Evolutionary conservation across 1,284 basidiomycete genomes (phyloP), one percentile per base, ranked within the genome.

Genomic region (Boletus hoseneyae): DNA sequence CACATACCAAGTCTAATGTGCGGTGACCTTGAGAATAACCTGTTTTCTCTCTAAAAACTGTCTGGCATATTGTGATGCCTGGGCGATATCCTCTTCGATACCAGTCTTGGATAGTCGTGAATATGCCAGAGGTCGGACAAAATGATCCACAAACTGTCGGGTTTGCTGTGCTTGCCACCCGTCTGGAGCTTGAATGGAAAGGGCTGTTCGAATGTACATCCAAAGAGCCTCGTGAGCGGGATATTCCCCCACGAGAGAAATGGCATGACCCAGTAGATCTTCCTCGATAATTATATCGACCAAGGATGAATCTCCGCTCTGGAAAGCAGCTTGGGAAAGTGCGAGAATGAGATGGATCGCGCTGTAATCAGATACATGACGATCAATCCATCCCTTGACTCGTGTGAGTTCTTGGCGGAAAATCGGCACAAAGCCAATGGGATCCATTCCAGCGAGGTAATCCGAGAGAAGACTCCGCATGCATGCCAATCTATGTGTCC

Each of bases 331-430:
- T 18, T 41, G 52, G 35, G 44, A 55, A 7, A 80, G 47, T n/a
- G 56, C 61, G 54, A 70, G 72, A 33, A 78, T 60, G 50, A 78
- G 77, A 56, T 85, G 76, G 33, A 80, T 72, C 3, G 83, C 79
- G 34, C 82, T 80, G 59, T 82, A 78, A 61, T 87, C 85, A 16
- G 80, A 80, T 25, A 85, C 68, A 58, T 87, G 82, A 13, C 55
- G 61, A 30, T 81, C 73, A 16, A 86, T 70, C 85, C 85, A 87
- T 41, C 54, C 52, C 21, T 65, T 69, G 19, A 75, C 56, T 13
- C 55, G 59, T 8, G 40, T 23, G 16, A 70, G 61, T 56, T 83
- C 80, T 4, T 65, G 60, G 18, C 51, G 27, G 15, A 82, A 60
- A 23, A 76, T 53, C 16, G 53, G 40, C 40, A 65, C 37, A 56